These are phyloP conservation scores for Cetradonia linearis DNA, from an alignment of 495 filamentous ascomycete genomes.

Conservation along the genomic window DNA sequence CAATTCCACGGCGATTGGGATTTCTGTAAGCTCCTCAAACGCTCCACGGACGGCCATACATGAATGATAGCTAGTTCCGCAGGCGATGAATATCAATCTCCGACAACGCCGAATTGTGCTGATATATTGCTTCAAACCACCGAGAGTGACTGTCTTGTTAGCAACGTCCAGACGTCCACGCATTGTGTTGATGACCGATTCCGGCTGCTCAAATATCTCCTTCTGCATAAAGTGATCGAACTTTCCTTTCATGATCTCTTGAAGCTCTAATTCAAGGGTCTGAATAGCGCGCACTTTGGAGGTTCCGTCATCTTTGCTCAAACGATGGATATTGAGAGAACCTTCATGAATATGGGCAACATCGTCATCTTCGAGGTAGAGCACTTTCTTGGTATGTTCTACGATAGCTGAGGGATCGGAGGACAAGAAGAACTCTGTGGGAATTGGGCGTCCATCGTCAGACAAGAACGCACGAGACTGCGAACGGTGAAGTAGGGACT, in stretches of 20 bases:
- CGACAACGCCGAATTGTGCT: constrained; percentile 91
- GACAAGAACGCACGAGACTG: constrained; percentile 98
- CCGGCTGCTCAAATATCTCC: constrained; percentile 99
- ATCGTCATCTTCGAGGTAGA: constrained; percentile 98
- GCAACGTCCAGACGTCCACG: constrained; percentile 88
- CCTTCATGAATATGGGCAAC: constrained; percentile 99
- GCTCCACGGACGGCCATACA: constrained; percentile 98
- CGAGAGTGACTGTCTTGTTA: constrained; percentile 89
- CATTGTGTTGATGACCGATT: constrained; percentile 99
- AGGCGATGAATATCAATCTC: constrained; percentile 95
- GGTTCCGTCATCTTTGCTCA: constrained; percentile 91
- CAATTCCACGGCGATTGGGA: constrained; percentile 92
- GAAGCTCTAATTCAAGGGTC: constrained; percentile 94
- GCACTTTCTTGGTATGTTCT: constrained; percentile 99
- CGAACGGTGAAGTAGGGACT: constrained; percentile 92
- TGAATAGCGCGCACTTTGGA: constrained; percentile 96
- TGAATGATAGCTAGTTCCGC: constrained; percentile 94
- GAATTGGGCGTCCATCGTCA: constrained; percentile 92
- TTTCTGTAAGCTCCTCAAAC: constrained; percentile 96
- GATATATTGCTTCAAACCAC: constrained; percentile 91
- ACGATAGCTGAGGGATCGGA: constrained; percentile 97
- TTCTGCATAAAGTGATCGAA: constrained; percentile 99
- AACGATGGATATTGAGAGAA: constrained; percentile 94
- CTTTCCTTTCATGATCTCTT: constrained; percentile 99
- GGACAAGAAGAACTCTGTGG: constrained; percentile 97